Evolutionary conservation across 148 eudicot genomes (phyloP).

Genomic region (Rhododendron molle): DNA sequence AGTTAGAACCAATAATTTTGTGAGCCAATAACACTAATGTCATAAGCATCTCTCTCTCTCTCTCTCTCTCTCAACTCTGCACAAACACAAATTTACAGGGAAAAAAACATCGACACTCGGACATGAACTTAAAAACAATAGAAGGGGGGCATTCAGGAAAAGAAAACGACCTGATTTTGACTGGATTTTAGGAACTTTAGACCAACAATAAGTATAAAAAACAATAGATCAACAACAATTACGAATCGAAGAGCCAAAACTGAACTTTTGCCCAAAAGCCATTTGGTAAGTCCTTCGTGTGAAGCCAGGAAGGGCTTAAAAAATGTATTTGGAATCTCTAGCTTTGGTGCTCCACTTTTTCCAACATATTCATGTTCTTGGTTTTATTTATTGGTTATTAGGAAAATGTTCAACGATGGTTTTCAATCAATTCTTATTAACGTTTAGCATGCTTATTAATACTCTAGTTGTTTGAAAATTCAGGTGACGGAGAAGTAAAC

Average conservation of each 20-base stretch:
- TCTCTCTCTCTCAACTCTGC: neutral
- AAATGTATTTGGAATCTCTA: neutral
- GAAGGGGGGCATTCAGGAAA: neutral
- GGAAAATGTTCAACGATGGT: constrained; percentile 20
- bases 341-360: neutral
- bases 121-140: neutral
- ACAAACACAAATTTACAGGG: too few relatives aligned
- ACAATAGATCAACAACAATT: neutral
- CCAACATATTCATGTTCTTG: neutral
- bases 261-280: neutral
- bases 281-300: neutral
- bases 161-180: neutral
- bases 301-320: neutral
- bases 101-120: neutral
- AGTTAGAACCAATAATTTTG: neutral
- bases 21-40: neutral
- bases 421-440: neutral
- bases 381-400: neutral
- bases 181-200: neutral
- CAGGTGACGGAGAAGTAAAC: constrained; percentile 66
- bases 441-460: neutral
- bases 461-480: neutral
- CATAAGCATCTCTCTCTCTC: neutral
- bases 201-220: neutral
- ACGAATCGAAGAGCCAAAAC: neutral